Evolutionary conservation across 1,284 basidiomycete genomes (phyloP).

Genomic region (Ganoderma multipileum): DNA sequence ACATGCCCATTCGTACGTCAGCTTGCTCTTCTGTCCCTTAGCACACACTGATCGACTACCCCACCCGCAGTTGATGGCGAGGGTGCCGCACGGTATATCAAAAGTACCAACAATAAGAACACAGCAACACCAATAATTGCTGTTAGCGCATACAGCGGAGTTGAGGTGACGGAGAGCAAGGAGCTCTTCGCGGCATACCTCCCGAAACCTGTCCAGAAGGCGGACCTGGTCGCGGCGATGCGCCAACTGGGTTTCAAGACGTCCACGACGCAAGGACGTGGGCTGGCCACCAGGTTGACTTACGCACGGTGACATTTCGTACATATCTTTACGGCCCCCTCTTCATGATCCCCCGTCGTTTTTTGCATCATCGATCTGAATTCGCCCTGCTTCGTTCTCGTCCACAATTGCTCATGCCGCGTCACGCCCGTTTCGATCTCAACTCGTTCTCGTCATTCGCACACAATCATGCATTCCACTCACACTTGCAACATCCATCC

Average conservation of each 20-base stretch:
- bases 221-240: conserved; percentile 81
- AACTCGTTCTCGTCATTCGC: conserved; percentile 14
- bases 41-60: conserved; percentile 31
- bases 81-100: conserved; percentile 92
- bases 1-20: conserved; percentile 86
- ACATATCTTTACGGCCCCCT: conserved; percentile 31
- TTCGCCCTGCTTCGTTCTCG: conserved; percentile 36
- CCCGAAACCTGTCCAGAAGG: conserved; percentile 88
- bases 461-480: conserved; percentile 7
- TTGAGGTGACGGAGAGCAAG: conserved; percentile 69
- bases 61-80: conserved; percentile 80
- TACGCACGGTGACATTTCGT: conserved; percentile 35
- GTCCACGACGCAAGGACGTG: conserved; percentile 60
- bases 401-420: conserved; percentile 37
- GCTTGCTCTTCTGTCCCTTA: not conserved
- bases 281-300: conserved; percentile 47
- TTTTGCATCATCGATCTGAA: conserved; percentile 37
- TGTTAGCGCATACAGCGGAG: conserved; percentile 83
- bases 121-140: conserved; percentile 91
- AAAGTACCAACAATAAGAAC: conserved; percentile 93
- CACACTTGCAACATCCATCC: conserved; percentile 24
- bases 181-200: conserved; percentile 88
- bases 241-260: conserved; percentile 90
- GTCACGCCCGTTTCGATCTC: conserved; percentile 38
- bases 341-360: conserved; percentile 43